These are phyloP conservation scores for Leishmania guyanensis DNA, from an alignment of 208 protist species.

Conservation along the genomic window DNA sequence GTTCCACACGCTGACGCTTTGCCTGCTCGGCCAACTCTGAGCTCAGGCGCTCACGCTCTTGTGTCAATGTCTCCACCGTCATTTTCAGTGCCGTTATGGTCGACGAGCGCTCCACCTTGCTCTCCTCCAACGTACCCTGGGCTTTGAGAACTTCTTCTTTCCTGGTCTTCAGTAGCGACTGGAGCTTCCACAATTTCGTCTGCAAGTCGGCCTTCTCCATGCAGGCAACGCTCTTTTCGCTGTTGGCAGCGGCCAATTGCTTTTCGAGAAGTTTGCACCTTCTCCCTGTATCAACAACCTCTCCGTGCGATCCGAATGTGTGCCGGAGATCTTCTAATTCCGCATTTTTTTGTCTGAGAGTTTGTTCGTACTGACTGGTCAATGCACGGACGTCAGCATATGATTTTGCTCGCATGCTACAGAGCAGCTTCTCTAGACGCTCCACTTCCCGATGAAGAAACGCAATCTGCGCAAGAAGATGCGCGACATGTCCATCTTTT, in stretches of 20 bases:
- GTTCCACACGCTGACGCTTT: not conserved
- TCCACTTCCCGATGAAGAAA: slow-evolving; percentile 88
- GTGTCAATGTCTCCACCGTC: slow-evolving; percentile 19
- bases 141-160: slow-evolving; percentile 41
- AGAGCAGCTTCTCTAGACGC: slow-evolving; percentile 58
- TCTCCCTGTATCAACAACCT: slow-evolving; percentile 44
- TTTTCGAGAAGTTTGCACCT: slow-evolving; percentile 70
- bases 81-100: slow-evolving; percentile 25
- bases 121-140: slow-evolving; percentile 24
- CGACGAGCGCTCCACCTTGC: slow-evolving; percentile 11
- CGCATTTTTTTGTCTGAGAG: slow-evolving; percentile 51
- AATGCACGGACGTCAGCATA: slow-evolving; percentile 31
- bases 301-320: slow-evolving; percentile 25
- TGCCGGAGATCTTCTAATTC: slow-evolving; percentile 36
- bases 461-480: slow-evolving; percentile 70
- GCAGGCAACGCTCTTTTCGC: slow-evolving; percentile 61
- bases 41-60: slow-evolving; percentile 13
- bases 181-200: slow-evolving; percentile 56
- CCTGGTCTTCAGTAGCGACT: slow-evolving; percentile 45
- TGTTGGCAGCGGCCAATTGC: slow-evolving; percentile 64
- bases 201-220: slow-evolving; percentile 64
- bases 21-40: not conserved
- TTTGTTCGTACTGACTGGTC: slow-evolving; percentile 48
- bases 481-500: slow-evolving; percentile 39
- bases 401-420: slow-evolving; percentile 31